Conservation (phyloP, 2,329 filamentous ascomycete species). For the Colletotrichum sansevieriae region DNA sequence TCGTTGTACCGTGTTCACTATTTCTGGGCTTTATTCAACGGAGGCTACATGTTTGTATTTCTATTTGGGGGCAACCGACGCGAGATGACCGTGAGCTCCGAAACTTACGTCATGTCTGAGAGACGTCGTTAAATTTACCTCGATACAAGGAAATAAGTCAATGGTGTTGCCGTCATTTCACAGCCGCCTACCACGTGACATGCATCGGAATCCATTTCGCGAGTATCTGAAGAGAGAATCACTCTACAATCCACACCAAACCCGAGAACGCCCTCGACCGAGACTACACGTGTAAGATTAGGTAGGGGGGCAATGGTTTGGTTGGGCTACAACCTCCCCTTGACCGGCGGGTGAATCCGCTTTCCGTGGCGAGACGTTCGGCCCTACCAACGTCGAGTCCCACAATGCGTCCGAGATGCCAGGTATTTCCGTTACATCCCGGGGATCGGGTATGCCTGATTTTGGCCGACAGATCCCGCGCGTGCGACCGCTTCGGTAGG, state of each 20-base stretch:
- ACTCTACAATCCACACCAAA: constrained; percentile 18
- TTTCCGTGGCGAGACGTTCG: constrained; percentile 37
- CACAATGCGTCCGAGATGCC: constrained; percentile 41
- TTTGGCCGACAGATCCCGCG: constrained; percentile 34
- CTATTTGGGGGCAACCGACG: no score
- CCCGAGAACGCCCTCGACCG: constrained; percentile 11
- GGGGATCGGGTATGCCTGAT: constrained; percentile 28
- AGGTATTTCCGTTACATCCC: constrained; percentile 30
- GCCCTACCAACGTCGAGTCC: constrained; percentile 35
- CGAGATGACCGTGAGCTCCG: no score
- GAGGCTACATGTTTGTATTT: no score
- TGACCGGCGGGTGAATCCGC: constrained; percentile 23
- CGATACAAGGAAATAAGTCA: no score
- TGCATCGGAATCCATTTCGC: constrained; percentile 16
- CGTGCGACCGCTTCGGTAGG: neutral
- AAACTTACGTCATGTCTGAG: no score
- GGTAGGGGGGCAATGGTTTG: no score
- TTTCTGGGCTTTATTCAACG: no score
- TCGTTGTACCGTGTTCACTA: no score
- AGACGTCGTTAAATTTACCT: no score
- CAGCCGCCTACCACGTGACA: no score
- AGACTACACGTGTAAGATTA: no score
- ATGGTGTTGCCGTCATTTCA: no score
- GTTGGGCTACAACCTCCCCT: neutral
- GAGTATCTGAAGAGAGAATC: constrained; percentile 15